Evolutionary conservation across 2,329 filamentous ascomycete species (phyloP).

Genomic region (Microdochium bolleyi): DNA sequence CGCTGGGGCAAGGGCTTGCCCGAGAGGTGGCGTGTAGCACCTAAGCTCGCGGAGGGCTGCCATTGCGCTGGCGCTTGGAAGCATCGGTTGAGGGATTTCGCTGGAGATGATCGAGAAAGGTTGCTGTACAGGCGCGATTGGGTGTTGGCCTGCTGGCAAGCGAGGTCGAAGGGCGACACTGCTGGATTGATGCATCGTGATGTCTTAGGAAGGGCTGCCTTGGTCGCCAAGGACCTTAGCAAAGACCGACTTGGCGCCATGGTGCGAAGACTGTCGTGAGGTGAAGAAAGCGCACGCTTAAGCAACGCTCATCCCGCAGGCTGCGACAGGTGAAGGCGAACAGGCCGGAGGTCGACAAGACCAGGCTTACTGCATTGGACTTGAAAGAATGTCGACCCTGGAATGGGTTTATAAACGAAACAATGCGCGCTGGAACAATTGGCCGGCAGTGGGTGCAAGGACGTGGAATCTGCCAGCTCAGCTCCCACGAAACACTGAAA

Average conservation of each 20-base stretch:
- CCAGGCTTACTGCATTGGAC: too few relatives aligned
- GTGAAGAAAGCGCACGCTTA: not conserved
- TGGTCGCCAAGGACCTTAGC: not conserved
- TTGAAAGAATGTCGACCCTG: too few relatives aligned
- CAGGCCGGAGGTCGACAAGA: too few relatives aligned
- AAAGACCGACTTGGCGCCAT: not conserved
- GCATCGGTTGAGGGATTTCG: not conserved
- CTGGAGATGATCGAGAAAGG: conserved; percentile 2
- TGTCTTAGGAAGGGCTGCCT: not conserved
- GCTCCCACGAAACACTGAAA: too few relatives aligned
- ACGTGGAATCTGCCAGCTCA: too few relatives aligned
- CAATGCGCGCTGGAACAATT: too few relatives aligned
- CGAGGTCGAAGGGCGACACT: not conserved
- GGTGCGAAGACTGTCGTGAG: not conserved
- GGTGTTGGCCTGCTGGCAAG: not conserved
- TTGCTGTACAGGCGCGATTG: not conserved
- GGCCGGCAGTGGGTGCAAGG: too few relatives aligned
- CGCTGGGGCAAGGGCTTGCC: conserved; percentile 43
- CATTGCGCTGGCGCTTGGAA: not conserved
- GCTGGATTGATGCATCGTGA: not conserved
- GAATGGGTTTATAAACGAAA: too few relatives aligned
- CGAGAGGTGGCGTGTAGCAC: conserved; percentile 33
- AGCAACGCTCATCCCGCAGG: not conserved
- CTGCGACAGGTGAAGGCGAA: too few relatives aligned
- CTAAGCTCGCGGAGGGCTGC: not conserved